A percentile compares a stretch with the other conserved stretches of the same genome.
Evolutionary conservation across 106 monocot genomes (phyloP).

Genomic region (Narthecium ossifragum): DNA sequence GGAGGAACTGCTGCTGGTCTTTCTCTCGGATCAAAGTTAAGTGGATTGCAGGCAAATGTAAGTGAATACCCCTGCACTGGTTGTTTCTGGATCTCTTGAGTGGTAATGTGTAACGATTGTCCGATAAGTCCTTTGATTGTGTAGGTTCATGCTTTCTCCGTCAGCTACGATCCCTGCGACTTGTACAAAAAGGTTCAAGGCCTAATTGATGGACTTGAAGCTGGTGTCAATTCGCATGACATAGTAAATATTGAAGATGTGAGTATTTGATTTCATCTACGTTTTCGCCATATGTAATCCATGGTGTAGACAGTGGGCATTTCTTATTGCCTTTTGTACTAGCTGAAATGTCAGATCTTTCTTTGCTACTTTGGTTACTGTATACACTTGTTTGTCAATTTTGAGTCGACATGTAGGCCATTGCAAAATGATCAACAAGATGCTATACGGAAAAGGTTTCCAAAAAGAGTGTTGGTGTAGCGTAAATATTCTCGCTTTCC

Average conservation of each 20-base stretch:
- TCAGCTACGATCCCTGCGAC: conserved; percentile 89
- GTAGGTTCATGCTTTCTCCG: conserved; percentile 91
- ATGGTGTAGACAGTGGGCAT: too few species aligned
- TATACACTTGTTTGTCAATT: not conserved
- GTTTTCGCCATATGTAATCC: too few species aligned
- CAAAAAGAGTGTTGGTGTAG: too few species aligned
- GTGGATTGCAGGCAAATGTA: conserved; percentile 84
- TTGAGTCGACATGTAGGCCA: not conserved
- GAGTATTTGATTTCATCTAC: too few species aligned
- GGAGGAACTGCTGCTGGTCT: conserved; percentile 95
- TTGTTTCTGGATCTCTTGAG: not conserved
- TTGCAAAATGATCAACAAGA: not conserved
- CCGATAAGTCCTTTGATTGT: conserved; percentile 9
- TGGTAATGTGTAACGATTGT: not conserved
- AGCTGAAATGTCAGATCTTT: too few species aligned
- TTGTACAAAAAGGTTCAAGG: conserved; percentile 77
- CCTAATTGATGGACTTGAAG: conserved; percentile 83
- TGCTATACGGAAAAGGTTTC: too few species aligned
- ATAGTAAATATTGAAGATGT: conserved; percentile 76
- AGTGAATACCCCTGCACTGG: conserved; percentile 2
- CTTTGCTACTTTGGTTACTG: too few species aligned
- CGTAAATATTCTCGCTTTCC: too few species aligned
- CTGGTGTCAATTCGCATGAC: conserved; percentile 62
- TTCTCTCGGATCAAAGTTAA: conserved; percentile 69
- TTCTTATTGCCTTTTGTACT: too few species aligned